Conservation (phyloP, 2,329 filamentous ascomycete species). For the Trichoderma breve region DNA sequence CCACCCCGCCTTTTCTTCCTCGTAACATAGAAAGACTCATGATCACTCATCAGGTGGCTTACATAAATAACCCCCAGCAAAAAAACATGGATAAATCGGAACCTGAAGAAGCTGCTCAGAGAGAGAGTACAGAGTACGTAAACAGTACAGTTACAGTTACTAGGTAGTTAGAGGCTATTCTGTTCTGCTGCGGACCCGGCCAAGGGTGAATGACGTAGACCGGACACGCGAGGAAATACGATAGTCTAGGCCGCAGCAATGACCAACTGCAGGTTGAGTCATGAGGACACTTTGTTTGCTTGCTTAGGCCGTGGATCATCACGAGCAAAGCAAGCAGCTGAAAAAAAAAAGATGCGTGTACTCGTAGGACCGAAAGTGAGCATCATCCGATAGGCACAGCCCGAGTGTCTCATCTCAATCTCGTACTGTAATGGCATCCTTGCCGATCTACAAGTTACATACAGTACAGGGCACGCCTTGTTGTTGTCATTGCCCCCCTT, state of each 20-base stretch:
- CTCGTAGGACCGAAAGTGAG: not conserved
- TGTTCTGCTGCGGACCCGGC: not conserved
- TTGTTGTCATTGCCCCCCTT: not conserved
- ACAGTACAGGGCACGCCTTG: not conserved
- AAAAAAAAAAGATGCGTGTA: not conserved
- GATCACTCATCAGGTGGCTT: not conserved
- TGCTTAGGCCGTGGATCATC: not conserved
- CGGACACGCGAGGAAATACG: not conserved
- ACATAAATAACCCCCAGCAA: not conserved
- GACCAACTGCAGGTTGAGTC: not conserved
- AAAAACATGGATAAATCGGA: not conserved
- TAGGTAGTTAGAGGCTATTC: not conserved
- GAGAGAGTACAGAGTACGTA: not conserved
- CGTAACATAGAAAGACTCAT: not conserved
- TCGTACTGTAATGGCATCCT: not conserved
- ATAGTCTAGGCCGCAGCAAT: not conserved
- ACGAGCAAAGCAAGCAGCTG: not conserved
- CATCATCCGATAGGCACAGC: not conserved
- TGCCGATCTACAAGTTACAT: not conserved
- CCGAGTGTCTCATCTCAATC: not conserved
- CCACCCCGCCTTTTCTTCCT: not conserved
- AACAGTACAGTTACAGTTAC: not conserved
- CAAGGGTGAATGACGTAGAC: not conserved
- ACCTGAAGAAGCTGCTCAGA: not conserved
- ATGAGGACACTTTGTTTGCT: not conserved